Conservation (phyloP, 345 rosid species). For the Microthlaspi erraticum region DNA sequence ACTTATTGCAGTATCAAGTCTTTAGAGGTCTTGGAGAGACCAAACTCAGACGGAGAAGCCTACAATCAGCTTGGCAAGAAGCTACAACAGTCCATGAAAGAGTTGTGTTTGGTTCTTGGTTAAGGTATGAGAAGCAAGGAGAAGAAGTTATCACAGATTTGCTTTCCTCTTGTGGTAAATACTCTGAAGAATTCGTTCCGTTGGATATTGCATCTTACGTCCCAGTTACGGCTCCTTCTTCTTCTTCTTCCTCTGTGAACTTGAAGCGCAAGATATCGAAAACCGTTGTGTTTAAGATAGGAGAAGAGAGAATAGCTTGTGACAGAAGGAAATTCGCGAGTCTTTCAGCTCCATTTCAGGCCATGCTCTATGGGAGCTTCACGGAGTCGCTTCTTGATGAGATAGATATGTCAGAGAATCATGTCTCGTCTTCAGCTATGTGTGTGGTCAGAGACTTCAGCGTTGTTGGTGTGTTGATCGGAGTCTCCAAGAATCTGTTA, state of each 20-base stretch:
- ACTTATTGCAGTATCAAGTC: conserved; percentile 80
- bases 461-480: conserved; percentile 57
- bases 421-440: conserved; percentile 75
- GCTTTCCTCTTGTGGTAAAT: conserved; percentile 79
- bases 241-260: conserved; percentile 49
- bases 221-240: conserved; percentile 45
- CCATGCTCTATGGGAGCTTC: conserved; percentile 93
- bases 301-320: conserved; percentile 77
- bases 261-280: conserved; percentile 37
- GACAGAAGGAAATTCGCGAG: conserved; percentile 77
- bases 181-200: conserved; percentile 69
- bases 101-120: conserved; percentile 92
- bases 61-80: conserved; percentile 89
- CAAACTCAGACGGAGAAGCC: conserved; percentile 85
- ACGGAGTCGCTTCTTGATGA: conserved; percentile 77
- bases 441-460: conserved; percentile 73
- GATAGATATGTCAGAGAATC: conserved; percentile 88
- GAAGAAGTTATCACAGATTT: conserved; percentile 86
- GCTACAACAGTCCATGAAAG: conserved; percentile 83
- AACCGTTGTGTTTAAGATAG: conserved; percentile 69
- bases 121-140: conserved; percentile 84
- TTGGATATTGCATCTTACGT: conserved; percentile 69
- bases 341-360: conserved; percentile 86
- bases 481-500: conserved; percentile 64
- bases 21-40: conserved; percentile 93